A percentile compares a stretch with the other conserved stretches of the same genome.
Conservation (phyloP, 768 basidiomycete genomes). For the Pulveroboletus ravenelii region DNA sequence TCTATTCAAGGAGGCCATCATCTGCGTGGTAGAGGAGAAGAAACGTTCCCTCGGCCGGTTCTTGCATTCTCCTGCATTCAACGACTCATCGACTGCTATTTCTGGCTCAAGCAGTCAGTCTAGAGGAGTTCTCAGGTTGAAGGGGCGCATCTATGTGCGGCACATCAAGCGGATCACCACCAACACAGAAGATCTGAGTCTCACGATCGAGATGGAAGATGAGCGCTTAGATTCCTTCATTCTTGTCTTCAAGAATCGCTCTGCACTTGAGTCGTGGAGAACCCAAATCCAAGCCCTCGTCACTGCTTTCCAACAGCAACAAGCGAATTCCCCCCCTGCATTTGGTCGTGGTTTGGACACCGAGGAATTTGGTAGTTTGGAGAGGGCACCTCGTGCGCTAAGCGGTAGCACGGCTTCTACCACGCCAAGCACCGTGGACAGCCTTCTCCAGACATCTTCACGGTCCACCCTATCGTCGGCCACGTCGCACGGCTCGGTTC, state of each 20-base stretch:
- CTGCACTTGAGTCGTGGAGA: slow-evolving; percentile 88
- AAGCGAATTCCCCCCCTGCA: slow-evolving; percentile 26
- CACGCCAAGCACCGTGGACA: slow-evolving; percentile 55
- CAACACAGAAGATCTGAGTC: slow-evolving; percentile 79
- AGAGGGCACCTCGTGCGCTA: slow-evolving; percentile 74
- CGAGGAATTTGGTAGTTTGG: slow-evolving; percentile 76
- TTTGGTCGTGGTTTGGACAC: slow-evolving; percentile 45
- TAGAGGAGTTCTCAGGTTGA: slow-evolving; percentile 78
- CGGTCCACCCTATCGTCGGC: slow-evolving; percentile 71
- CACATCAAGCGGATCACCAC: slow-evolving; percentile 90
- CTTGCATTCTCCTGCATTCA: slow-evolving; percentile 58
- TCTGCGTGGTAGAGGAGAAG: slow-evolving; percentile 97
- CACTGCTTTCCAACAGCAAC: slow-evolving; percentile 58
- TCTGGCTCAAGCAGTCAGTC: slow-evolving; percentile 29
- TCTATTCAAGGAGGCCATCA: slow-evolving; percentile 95
- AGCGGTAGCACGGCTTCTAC: slow-evolving; percentile 67
- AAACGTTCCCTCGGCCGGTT: slow-evolving; percentile 76
- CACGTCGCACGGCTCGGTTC: slow-evolving; percentile 61
- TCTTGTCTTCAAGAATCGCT: slow-evolving; percentile 87
- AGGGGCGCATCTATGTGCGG: slow-evolving; percentile 92
- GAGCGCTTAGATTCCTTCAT: slow-evolving; percentile 92
- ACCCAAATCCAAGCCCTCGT: slow-evolving; percentile 78
- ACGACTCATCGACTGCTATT: slow-evolving; percentile 45
- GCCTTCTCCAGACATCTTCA: slow-evolving; percentile 60
- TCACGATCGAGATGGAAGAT: slow-evolving; percentile 98